Evolutionary conservation across 179 eudicot species (phyloP).

Genomic region (Beta macrorhiza): DNA sequence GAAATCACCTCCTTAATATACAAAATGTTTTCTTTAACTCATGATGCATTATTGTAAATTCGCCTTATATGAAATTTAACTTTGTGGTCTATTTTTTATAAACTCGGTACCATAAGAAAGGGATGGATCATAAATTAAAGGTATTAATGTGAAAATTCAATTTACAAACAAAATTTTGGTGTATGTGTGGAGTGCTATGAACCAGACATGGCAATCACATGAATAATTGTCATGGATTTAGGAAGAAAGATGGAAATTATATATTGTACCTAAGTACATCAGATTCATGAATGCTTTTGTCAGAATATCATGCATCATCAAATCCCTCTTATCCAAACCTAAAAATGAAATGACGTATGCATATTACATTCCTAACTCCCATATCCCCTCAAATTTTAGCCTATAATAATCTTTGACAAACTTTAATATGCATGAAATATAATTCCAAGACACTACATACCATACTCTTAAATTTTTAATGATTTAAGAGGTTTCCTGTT

Average conservation of each 20-base stretch:
- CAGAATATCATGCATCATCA: conserved; percentile 30
- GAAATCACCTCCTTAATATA: too few relatives aligned
- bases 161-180: neutral
- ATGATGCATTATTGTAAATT: too few relatives aligned
- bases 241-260: neutral
- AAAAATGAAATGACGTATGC: conserved; percentile 2
- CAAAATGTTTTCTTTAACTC: too few relatives aligned
- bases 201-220: conserved; percentile 25
- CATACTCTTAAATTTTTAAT: neutral
- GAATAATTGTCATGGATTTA: conserved; percentile 24
- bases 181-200: conserved; percentile 18
- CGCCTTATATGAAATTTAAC: too few relatives aligned
- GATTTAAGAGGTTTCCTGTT: conserved; percentile 18
- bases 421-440: too few relatives aligned
- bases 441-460: too few relatives aligned
- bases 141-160: neutral
- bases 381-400: too few relatives aligned
- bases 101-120: too few relatives aligned
- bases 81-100: too few relatives aligned
- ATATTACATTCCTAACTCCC: neutral
- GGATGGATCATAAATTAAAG: too few relatives aligned
- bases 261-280: conserved; percentile 22
- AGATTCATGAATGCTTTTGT: conserved; percentile 31
- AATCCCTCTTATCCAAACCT: conserved; percentile 35
- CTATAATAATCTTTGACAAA: neutral